Percentiles rank a stretch among this genome's conserved stretches.
These are phyloP conservation scores for Phoma herbarum DNA, from an alignment of 2,329 filamentous ascomycete species.

Conservation along the genomic window DNA sequence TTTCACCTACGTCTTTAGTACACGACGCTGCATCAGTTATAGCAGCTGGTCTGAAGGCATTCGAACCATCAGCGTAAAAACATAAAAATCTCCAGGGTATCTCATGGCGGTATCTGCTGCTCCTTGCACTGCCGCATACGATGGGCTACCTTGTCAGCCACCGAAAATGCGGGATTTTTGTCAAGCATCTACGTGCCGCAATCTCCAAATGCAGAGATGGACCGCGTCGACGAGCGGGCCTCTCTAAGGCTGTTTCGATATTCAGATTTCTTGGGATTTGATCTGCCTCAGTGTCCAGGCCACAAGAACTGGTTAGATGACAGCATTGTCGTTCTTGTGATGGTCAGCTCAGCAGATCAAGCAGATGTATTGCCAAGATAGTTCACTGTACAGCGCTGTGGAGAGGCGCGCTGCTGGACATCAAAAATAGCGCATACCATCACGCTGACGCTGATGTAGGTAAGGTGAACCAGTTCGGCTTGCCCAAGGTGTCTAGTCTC, in stretches of 20 bases:
- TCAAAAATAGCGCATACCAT: conserved; percentile 17
- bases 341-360: not conserved
- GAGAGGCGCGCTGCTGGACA: not conserved
- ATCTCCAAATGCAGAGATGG: conserved; percentile 13
- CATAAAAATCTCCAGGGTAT: not conserved
- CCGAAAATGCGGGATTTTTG: conserved; percentile 18
- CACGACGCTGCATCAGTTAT: not conserved
- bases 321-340: not conserved
- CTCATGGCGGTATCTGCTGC: not conserved
- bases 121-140: not conserved
- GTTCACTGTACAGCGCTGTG: not conserved
- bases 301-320: not conserved
- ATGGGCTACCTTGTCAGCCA: conserved; percentile 7
- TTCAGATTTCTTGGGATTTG: not conserved
- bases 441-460: not conserved
- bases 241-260: not conserved
- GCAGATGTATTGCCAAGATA: not conserved
- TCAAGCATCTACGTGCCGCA: conserved; percentile 4
- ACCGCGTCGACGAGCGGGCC: not conserved
- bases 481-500: conserved; percentile 13
- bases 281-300: not conserved
- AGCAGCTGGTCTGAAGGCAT: not conserved
- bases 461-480: not conserved
- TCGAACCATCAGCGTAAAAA: no score
- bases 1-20: not conserved